Evolutionary conservation across 176 grass and related monocot genomes (phyloP).

Genomic region (Paspalum vaginatum): DNA sequence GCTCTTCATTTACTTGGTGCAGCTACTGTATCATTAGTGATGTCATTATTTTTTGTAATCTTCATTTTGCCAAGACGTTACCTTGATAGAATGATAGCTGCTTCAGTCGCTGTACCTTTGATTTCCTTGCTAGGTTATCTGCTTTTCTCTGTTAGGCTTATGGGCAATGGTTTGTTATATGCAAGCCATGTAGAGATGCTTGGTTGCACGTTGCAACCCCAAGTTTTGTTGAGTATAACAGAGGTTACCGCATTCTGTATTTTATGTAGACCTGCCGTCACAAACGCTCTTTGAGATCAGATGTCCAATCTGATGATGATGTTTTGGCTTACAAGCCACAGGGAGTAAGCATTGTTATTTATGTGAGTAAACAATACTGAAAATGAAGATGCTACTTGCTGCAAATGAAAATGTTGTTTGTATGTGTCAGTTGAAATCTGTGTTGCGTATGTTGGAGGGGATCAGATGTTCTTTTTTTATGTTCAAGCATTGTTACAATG

Average conservation of each 20-base stretch:
- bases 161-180: slow-evolving; percentile 17
- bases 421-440: too few species aligned
- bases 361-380: too few species aligned
- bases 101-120: slow-evolving; percentile 5
- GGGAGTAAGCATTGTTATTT: too few species aligned
- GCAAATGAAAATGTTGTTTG: too few species aligned
- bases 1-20: neutral
- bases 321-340: too few species aligned
- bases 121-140: neutral
- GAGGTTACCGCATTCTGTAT: slow-evolving; percentile 15
- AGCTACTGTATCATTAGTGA: neutral
- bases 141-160: slow-evolving; percentile 1
- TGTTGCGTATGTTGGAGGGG: too few species aligned
- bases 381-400: too few species aligned
- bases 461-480: too few species aligned
- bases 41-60: neutral
- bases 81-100: neutral
- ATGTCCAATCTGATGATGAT: too few species aligned
- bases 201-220: too few species aligned
- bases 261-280: neutral
- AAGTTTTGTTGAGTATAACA: neutral
- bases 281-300: too few species aligned
- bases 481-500: too few species aligned
- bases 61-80: slow-evolving; percentile 29
- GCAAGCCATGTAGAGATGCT: neutral